Evolutionary conservation across 2,329 filamentous ascomycete genomes (phyloP), one percentile per base, ranked within the genome.

Genomic region (Epichloe gansuensis): DNA sequence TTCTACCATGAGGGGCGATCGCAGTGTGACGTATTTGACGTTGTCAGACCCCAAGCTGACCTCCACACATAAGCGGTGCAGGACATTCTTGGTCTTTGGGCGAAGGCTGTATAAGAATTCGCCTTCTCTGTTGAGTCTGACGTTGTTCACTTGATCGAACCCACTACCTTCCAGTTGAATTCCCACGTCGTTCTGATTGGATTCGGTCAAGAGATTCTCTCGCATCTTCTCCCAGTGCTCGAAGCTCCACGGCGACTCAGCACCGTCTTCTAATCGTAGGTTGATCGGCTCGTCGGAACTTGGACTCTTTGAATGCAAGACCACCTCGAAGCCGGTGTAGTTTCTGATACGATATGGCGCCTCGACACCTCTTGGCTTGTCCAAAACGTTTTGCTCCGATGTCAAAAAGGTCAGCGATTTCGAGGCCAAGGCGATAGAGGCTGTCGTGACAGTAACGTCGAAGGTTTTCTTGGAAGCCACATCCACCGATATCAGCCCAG

Each of bases 171-270:
- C 89, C 1, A 98, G 78, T 54, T 85, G 82, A 36, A 97, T 78
- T 12, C 86, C 83, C 41, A 98, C 87, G 56, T 87, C 74, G 25
- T 88, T 86, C 49, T 84, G 83, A 54, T 82, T 85, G 7, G 82
- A 86, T 64, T 98, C 93, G 0, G 89, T 84, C 5, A 89, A 82
- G 5, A 98, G 74, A 48, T 86, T 95, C 68, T 98, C 93, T 68
- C 93, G 86, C 77, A 96, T 95, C 60, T 93, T 93, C 58, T 89
- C 90, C 71, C 91, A 93, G 59, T 96, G 89, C 67, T 98, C 93
- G 57, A 98, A 98, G 58, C 89, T 85, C 93, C 93, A 98, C 1
- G 91, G 89, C 2, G 81, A 82, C 67, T 98, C 93, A 61, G 95
- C 81, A 8, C 93, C 94, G 62, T 98, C 94, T 53, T 80, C 80